A percentile compares a stretch with the other conserved stretches of the same genome.
Evolutionary conservation across 768 basidiomycete genomes (phyloP).

Genomic region (Tricholoma sp.): DNA sequence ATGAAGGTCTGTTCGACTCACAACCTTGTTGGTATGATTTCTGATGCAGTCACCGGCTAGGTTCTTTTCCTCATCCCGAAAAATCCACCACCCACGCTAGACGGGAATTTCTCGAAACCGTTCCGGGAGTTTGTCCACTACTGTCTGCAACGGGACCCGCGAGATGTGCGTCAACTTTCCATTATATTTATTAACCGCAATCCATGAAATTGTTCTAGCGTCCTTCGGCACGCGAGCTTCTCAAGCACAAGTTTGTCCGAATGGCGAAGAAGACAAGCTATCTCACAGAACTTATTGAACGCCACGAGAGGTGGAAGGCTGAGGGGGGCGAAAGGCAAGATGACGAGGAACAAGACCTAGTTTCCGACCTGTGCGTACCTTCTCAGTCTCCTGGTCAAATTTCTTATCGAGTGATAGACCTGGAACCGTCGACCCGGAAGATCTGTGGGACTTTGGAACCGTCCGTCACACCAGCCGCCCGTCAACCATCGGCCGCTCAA

Average conservation of each 20-base stretch:
- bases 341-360: conserved; percentile 60
- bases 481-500: conserved; percentile 65
- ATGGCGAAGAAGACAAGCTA: conserved; percentile 95
- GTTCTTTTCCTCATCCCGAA: conserved; percentile 98
- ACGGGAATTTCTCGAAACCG: conserved; percentile 85
- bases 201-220: conserved; percentile 45
- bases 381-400: neutral
- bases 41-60: conserved; percentile 31
- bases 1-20: conserved; percentile 76
- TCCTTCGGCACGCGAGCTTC: conserved; percentile 88
- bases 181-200: neutral
- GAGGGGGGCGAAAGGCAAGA: conserved; percentile 78
- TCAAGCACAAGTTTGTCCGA: conserved; percentile 94
- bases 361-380: conserved; percentile 57
- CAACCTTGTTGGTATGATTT: neutral
- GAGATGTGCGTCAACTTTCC: conserved; percentile 53
- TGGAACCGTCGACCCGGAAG: conserved; percentile 59
- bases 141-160: conserved; percentile 92
- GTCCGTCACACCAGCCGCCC: conserved; percentile 67
- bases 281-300: conserved; percentile 91
- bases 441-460: conserved; percentile 98
- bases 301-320: conserved; percentile 88
- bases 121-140: conserved; percentile 93
- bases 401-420: conserved; percentile 32
- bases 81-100: conserved; percentile 89